phyloP scores from a whole-genome alignment of 2,329 filamentous ascomycete species.

The Ascochyta lentis region DNA sequence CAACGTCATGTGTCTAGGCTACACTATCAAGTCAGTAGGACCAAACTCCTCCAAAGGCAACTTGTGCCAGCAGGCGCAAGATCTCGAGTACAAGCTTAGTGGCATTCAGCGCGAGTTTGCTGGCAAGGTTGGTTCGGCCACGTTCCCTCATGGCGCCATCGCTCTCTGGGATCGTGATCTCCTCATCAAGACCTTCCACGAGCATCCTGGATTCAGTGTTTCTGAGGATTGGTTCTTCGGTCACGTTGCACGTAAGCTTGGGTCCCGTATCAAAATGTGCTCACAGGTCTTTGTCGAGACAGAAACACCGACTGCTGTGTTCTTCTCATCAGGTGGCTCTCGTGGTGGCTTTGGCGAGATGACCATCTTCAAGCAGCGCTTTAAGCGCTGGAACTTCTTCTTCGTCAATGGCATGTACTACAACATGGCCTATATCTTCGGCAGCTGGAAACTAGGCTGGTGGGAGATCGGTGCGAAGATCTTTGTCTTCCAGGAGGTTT shows the following conservation, averaged over 20 bases:
- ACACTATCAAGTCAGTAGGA: slow-evolving; percentile 42
- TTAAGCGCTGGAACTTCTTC: slow-evolving; percentile 62
- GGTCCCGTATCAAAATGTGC: slow-evolving; percentile 58
- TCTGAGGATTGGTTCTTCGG: slow-evolving; percentile 63
- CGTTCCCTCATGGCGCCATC: slow-evolving; percentile 60
- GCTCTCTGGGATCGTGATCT: slow-evolving; percentile 58
- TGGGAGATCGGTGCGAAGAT: slow-evolving; percentile 60
- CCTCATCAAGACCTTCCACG: slow-evolving; percentile 54
- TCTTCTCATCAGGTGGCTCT: slow-evolving; percentile 49
- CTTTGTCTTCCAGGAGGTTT: slow-evolving; percentile 58
- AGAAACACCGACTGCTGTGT: slow-evolving; percentile 55
- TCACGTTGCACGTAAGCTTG: slow-evolving; percentile 54
- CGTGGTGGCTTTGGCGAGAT: slow-evolving; percentile 61
- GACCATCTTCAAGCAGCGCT: slow-evolving; percentile 60
- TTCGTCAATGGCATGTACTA: slow-evolving; percentile 59
- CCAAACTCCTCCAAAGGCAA: slow-evolving; percentile 33
- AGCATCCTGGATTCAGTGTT: slow-evolving; percentile 59
- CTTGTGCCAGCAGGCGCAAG: slow-evolving; percentile 52
- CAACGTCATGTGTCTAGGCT: slow-evolving; percentile 55
- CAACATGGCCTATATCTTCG: slow-evolving; percentile 56
- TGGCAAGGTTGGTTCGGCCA: slow-evolving; percentile 55
- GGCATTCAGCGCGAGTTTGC: slow-evolving; percentile 56
- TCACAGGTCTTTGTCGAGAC: slow-evolving; percentile 60
- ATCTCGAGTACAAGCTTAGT: slow-evolving; percentile 61
- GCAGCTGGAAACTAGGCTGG: slow-evolving; percentile 57